Percentiles rank a stretch among this genome's conserved stretches.
phyloP scores from a whole-genome alignment of 106 monocot genomes.

The Dioscorea alata region DNA sequence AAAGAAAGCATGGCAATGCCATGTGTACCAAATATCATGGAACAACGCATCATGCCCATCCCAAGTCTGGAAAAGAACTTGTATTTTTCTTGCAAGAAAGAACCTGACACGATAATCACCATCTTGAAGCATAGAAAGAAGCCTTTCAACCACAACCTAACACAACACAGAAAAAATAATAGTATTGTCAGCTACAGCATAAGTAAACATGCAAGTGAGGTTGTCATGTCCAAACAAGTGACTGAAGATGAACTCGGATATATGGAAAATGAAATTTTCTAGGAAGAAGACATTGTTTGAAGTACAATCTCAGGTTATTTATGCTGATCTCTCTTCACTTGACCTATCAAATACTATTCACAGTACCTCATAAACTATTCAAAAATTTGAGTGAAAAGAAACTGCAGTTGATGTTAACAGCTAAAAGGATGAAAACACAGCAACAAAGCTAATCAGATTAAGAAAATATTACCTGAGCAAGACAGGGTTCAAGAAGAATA shows the following conservation, averaged over 20 bases:
- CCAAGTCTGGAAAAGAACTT: conserved; percentile 84
- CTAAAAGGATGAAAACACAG: no score
- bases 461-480: conserved; percentile 53
- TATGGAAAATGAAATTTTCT: no score
- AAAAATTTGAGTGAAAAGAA: no score
- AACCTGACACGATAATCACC: conserved; percentile 89
- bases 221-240: no score
- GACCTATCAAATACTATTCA: no score
- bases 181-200: neutral
- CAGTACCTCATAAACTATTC: no score
- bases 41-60: conserved; percentile 91
- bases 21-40: conserved; percentile 76
- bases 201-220: no score
- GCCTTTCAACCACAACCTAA: conserved; percentile 68
- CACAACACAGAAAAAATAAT: neutral
- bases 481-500: conserved; percentile 61
- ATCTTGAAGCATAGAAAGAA: conserved; percentile 87
- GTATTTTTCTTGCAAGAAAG: conserved; percentile 61
- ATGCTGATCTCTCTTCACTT: no score
- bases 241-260: no score
- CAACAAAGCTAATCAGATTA: neutral
- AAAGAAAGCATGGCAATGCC: neutral
- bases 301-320: no score
- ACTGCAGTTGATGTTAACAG: no score
- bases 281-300: no score